Conservation (phyloP, 2,329 filamentous ascomycete species). For the Pseudogymnoascus sp. region DNA sequence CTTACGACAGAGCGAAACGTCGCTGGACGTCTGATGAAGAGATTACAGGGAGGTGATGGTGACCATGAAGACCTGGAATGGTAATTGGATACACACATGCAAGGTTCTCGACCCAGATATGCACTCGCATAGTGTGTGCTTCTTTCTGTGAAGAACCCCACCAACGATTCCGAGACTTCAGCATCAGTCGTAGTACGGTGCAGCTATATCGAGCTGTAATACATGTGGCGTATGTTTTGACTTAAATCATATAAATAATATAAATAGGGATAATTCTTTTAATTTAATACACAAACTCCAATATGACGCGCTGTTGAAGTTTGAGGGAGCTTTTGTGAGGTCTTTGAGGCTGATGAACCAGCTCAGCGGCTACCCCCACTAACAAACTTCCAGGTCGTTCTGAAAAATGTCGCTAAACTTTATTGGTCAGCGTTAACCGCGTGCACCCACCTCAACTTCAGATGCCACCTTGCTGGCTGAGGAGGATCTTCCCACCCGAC, state of each 20-base stretch:
- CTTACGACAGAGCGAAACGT: constrained; percentile 31
- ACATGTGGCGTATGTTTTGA: neutral
- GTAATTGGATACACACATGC: constrained; percentile 14
- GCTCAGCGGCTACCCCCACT: neutral
- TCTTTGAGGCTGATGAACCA: neutral
- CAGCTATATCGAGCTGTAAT: neutral
- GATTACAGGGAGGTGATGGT: constrained; percentile 28
- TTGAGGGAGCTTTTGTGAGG: neutral
- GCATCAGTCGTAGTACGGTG: neutral
- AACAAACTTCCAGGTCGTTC: neutral
- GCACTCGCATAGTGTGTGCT: neutral
- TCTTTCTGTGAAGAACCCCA: neutral
- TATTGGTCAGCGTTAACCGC: neutral
- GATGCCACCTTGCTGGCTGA: constrained; percentile 7
- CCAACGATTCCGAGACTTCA: neutral
- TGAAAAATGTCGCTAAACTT: neutral
- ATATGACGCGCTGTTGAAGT: neutral
- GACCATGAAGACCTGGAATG: constrained; percentile 23
- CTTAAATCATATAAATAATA: neutral
- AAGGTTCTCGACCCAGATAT: neutral
- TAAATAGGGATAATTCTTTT: neutral
- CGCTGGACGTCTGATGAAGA: constrained; percentile 34
- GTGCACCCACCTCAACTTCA: constrained; percentile 3
- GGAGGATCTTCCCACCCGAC: neutral
- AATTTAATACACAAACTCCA: neutral